phyloP scores from a whole-genome alignment of 139 green algal species.

The Chlamydomonas urium region DNA sequence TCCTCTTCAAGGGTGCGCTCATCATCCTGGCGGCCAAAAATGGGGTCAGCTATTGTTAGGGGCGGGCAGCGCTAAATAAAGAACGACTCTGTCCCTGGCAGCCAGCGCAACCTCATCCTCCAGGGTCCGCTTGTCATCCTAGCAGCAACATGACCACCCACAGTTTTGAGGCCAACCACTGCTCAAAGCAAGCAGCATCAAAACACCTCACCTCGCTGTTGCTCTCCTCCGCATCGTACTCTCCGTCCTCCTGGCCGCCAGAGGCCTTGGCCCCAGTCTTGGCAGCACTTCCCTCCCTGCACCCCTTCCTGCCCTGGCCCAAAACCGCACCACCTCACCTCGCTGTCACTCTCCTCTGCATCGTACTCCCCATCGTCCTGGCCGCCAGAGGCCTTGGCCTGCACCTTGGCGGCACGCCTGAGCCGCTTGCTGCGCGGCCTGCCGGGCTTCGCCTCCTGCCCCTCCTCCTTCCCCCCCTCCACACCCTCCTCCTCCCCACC shows the following conservation, averaged over 20 bases:
- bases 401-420: neutral
- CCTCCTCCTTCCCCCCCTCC: slow-evolving; percentile 1
- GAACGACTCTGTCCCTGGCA: no score
- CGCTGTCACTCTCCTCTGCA: slow-evolving; percentile 3
- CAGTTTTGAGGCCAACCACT: no score
- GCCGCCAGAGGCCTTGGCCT: neutral
- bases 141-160: no score
- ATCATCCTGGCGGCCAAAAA: no score
- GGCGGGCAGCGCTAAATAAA: no score
- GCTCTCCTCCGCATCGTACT: neutral
- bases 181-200: no score
- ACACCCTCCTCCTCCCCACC: slow-evolving; percentile 18
- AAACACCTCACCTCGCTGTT: slow-evolving; percentile 9
- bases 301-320: neutral
- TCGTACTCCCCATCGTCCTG: slow-evolving; percentile 1
- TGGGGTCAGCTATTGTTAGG: no score
- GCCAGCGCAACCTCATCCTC: neutral
- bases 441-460: neutral
- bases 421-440: neutral
- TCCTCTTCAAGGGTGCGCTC: slow-evolving; percentile 78
- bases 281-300: neutral
- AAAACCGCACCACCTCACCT: no score
- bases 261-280: neutral
- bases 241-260: neutral
- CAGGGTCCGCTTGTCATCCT: no score